Evolutionary conservation across 2,329 filamentous ascomycete genomes (phyloP).

Genomic region (Harringtonia lauricola): DNA sequence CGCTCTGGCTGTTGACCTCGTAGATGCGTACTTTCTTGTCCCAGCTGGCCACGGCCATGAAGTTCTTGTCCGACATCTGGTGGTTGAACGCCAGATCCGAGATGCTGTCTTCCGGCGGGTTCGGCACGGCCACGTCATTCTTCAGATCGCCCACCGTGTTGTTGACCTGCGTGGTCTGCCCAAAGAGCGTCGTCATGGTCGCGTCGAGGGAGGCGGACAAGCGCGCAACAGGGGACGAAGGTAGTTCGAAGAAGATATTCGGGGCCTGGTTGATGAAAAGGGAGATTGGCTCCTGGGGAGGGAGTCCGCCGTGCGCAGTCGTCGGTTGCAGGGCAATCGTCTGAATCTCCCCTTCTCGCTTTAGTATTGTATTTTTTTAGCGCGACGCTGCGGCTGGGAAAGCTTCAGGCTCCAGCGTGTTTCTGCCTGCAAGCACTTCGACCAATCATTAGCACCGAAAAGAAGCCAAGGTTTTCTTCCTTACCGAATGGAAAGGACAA

Average conservation of each 20-base stretch:
- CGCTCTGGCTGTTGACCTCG: constrained; percentile 62
- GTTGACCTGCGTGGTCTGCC: constrained; percentile 39
- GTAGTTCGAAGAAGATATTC: no score
- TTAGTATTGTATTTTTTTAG: constrained; percentile 4
- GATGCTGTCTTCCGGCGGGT: constrained; percentile 79
- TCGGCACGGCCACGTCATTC: constrained; percentile 69
- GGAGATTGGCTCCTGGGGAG: no score
- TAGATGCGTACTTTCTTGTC: constrained; percentile 98
- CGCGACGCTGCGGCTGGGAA: neutral
- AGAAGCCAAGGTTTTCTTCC: no score
- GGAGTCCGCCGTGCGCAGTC: no score
- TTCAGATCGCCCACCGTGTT: constrained; percentile 84
- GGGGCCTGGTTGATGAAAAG: no score
- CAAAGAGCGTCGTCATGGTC: constrained; percentile 56
- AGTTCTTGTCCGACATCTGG: constrained; percentile 47
- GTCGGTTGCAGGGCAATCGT: no score
- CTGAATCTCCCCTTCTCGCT: neutral
- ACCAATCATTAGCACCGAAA: no score
- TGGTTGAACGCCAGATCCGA: constrained; percentile 69
- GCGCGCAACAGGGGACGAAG: neutral
- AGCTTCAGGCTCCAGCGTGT: neutral
- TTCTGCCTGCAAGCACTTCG: neutral
- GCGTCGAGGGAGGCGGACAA: neutral
- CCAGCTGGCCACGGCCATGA: constrained; percentile 87
- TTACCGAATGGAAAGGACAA: no score